phyloP scores from a whole-genome alignment of 352 stramenopile genomes.

The Pythium scleroteichum region DNA sequence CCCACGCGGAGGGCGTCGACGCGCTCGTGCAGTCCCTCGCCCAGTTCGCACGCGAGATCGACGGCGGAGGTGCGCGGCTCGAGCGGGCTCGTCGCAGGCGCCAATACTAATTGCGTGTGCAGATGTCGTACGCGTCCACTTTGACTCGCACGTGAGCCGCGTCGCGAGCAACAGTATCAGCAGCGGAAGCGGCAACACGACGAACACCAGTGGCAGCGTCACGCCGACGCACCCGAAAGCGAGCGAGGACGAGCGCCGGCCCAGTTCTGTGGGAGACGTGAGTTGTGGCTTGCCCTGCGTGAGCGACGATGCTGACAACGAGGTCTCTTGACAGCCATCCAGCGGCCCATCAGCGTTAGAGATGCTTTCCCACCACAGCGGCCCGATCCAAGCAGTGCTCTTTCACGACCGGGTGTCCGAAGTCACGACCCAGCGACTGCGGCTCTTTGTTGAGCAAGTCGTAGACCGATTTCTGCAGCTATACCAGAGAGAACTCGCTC shows the following conservation, averaged over 20 bases:
- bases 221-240: constrained; percentile 21
- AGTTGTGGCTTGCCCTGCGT: neutral
- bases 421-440: constrained; percentile 43
- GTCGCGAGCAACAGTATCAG: constrained; percentile 20
- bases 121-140: constrained; percentile 77
- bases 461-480: constrained; percentile 49
- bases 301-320: no score
- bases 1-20: constrained; percentile 68
- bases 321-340: neutral
- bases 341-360: constrained; percentile 50
- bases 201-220: constrained; percentile 12
- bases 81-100: neutral
- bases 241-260: constrained; percentile 26
- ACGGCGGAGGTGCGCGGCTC: constrained; percentile 54
- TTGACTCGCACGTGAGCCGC: constrained; percentile 38
- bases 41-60: constrained; percentile 85
- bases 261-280: constrained; percentile 21
- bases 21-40: constrained; percentile 81
- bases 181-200: constrained; percentile 6
- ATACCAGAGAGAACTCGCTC: constrained; percentile 43
- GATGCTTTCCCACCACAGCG: constrained; percentile 73
- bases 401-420: constrained; percentile 74
- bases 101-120: constrained; percentile 14
- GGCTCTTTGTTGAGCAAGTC: constrained; percentile 59
- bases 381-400: constrained; percentile 62